Base-by-base conservation (phyloP, 371 early-diverging fungal species). In the Conidiobolus incongruus region DNA sequence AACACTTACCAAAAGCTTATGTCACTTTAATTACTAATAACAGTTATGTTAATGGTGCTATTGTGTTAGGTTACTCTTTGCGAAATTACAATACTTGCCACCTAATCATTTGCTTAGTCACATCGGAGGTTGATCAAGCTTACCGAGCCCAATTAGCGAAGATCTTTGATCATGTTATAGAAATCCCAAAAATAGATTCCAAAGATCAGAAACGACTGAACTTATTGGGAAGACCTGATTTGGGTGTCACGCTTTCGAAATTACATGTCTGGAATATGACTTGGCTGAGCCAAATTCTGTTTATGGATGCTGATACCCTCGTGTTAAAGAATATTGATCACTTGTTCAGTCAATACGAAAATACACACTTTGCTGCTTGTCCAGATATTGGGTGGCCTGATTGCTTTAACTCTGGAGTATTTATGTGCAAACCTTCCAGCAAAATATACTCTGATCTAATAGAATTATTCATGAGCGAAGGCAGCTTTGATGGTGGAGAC, bases 331-430 rank as follows among this genome's bases (percentile, higher is more conserved):
- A 79, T 33, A 67, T 92, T 20, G 92, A 90, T 48, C 71, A 73
- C 12, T 47, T 95, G 20, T 92, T 95, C 58, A 65, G 60, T 4
- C 52, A 61, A n/a, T 85, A 73, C 20, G 40, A 41, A 19, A 53
- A 53, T 42, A 55, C 23, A 11, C 41, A 50, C 13, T 71, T 86
- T 53, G 67, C 84, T 1, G 88, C 88, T 5, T 70, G 81, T 0
- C 81, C 89, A 0, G 89, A 86, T 47, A 66, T 77, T 38, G 72
- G 90, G n/a, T 74, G 85, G 75, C 87, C 88, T 0, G 89, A 91
- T 53, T 83, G 85, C 48, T 94, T 94, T 64, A 94, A 94, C 54
- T 88, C 91, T 16, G 95, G 93, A 1, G 86, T 95, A 2, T 83
- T 95, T 69, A 77, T 88, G 17, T 52, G 70, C 12, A 56, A 61